Base-by-base conservation (phyloP, 1,139 yeast species). In the Starmera stellimalicola region DNA sequence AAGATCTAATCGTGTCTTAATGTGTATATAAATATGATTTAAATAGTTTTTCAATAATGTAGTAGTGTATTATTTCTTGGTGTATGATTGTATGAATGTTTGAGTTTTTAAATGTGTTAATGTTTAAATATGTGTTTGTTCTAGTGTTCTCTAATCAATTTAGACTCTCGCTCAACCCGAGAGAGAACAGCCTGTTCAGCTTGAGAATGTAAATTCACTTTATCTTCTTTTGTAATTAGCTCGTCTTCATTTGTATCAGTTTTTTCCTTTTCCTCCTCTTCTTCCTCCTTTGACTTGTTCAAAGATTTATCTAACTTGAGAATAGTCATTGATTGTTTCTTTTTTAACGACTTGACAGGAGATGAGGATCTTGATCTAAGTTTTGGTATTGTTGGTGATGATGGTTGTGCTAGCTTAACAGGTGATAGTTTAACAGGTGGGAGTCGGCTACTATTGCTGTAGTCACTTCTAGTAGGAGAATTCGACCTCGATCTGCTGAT, bases 1-100 rank as follows among this genome's bases (percentile, higher is more conserved):
- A 77, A 69, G 52, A 71, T 84, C 36, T 83, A 63, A 53, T 22
- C 11, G 11, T 15, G 6, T 8, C 16, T 4, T 12, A 17, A 26
- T 16, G 12, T 29, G 26, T 29, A 17, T 18, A 12, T 20, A 29
- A 14, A 7, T n/a, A 29, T 16, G 12, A 18, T 12, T 12, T 11
- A 18, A 10, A 7, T 18, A 14, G n/a, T 11, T 9, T 27, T 16
- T 18, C 15, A 10, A 12, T 15, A 18, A 27, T 18, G 8, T n/a
- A 15, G 15, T 10, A 15, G 6, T 26, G 10, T 14, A 11, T 6
- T n/a, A 10, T 26, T 5, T 26, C 14, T 12, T 8, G n/a, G 6
- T n/a, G 7, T 7, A 8, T 24, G 8, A 9, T 27, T 7, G 14
- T 7, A 17, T 10, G n/a, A 7, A 27, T 7, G 8, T 6, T 7